These are phyloP conservation scores for Aspergillus affinis DNA, from an alignment of 495 filamentous ascomycete species.

Conservation along the genomic window DNA sequence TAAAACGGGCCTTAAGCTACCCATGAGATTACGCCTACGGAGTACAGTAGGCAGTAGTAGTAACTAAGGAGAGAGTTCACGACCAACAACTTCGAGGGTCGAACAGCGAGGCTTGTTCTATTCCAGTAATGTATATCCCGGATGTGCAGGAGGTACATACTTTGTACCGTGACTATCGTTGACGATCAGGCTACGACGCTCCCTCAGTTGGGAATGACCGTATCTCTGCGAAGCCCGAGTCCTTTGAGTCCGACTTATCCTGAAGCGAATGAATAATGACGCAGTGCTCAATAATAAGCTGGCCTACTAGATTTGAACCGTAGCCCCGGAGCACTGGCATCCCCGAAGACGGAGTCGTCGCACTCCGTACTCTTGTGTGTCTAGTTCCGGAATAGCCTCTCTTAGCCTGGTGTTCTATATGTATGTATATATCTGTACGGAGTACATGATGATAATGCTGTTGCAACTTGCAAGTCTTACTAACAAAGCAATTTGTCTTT, in stretches of 20 bases:
- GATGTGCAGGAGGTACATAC: neutral
- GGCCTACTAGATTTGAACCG: neutral
- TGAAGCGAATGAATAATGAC: neutral
- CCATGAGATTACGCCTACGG: neutral
- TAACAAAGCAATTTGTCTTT: constrained; percentile 2
- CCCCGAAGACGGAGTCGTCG: neutral
- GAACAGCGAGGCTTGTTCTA: neutral
- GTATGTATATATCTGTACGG: neutral
- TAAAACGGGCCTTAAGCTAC: constrained; percentile 6
- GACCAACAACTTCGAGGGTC: neutral
- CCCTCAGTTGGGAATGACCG: no score
- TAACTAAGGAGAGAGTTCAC: neutral
- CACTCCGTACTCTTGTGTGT: neutral
- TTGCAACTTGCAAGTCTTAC: neutral
- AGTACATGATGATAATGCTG: neutral
- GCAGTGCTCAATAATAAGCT: neutral
- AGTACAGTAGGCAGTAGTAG: neutral
- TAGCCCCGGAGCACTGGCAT: neutral
- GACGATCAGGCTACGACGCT: neutral
- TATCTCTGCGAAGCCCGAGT: no score
- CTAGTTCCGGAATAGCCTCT: neutral
- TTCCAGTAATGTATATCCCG: neutral
- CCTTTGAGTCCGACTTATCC: neutral
- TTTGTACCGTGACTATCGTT: neutral
- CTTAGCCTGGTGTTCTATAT: neutral